A percentile compares a stretch with the other conserved stretches of the same genome.
Conservation (phyloP, 192 early-diverging fungal species). For the Neocallimastix lanati region DNA sequence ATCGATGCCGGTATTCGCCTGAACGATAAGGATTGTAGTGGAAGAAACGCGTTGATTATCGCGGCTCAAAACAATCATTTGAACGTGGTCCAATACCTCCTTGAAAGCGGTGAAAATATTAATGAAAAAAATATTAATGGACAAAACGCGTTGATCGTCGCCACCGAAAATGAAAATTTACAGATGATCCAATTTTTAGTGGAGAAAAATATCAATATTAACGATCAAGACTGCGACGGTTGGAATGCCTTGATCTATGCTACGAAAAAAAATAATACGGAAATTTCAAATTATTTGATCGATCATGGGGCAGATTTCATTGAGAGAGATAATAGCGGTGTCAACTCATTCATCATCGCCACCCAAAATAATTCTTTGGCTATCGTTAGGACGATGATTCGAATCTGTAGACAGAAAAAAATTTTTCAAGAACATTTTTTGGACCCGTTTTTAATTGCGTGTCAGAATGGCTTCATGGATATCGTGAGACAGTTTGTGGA, state of each 20-base stretch:
- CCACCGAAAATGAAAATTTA: neutral
- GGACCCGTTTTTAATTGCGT: neutral
- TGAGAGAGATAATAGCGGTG: neutral
- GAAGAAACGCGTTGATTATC: neutral
- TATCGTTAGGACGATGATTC: neutral
- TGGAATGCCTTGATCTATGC: neutral
- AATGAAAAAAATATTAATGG: neutral
- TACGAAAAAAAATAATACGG: neutral
- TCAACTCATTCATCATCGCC: neutral
- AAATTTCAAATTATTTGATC: neutral
- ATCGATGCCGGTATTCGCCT: neutral
- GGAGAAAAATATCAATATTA: neutral
- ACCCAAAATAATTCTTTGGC: neutral
- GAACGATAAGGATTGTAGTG: neutral
- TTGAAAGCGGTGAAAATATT: neutral
- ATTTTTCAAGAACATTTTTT: neutral
- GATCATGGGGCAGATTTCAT: neutral
- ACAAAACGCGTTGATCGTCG: neutral
- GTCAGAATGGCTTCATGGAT: neutral
- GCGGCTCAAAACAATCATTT: neutral
- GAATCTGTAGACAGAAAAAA: neutral
- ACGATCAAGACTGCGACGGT: neutral
- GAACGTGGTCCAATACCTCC: neutral
- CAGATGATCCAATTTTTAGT: neutral
- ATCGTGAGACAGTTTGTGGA: neutral